phyloP scores from a whole-genome alignment of 305 asterid genomes.

The Plantago coronopus region DNA sequence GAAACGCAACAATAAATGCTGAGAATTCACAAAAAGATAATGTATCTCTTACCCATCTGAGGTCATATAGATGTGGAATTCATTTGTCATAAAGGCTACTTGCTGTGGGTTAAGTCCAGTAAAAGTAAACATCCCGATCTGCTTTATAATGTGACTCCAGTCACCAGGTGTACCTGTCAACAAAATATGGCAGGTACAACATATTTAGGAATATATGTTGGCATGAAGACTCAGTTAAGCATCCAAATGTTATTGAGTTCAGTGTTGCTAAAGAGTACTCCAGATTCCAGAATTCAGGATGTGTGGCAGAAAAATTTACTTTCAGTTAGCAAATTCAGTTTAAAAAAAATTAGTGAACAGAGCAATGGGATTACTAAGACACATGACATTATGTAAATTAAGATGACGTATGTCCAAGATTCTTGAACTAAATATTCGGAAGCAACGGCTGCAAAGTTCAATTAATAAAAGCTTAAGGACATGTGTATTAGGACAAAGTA shows the following conservation, averaged over 20 bases:
- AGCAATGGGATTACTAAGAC: background rate
- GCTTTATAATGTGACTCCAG: slow-evolving; percentile 99
- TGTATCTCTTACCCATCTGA: slow-evolving; percentile 72
- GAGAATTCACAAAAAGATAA: slow-evolving; percentile 9
- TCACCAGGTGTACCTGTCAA: slow-evolving; percentile 96
- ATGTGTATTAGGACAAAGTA: no score
- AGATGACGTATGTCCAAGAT: background rate
- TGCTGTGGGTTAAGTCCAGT: slow-evolving; percentile 79
- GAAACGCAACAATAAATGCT: background rate
- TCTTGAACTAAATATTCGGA: background rate
- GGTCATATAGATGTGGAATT: slow-evolving; percentile 94
- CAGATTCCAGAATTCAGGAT: background rate
- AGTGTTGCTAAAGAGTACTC: background rate
- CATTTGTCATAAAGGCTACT: slow-evolving; percentile 87
- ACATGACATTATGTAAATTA: background rate
- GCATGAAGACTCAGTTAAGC: no score
- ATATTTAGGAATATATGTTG: slow-evolving; percentile 2
- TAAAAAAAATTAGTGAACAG: background rate
- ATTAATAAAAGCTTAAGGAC: no score
- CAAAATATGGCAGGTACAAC: slow-evolving; percentile 3
- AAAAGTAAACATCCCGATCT: slow-evolving; percentile 98
- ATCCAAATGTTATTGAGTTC: background rate
- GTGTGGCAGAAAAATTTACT: background rate
- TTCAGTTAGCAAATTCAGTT: background rate
- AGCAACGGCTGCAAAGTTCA: no score